A percentile compares a stretch with the other conserved stretches of the same genome.
Conservation (phyloP, 2,329 filamentous ascomycete genomes). For the Pseudogymnoascus sp. region DNA sequence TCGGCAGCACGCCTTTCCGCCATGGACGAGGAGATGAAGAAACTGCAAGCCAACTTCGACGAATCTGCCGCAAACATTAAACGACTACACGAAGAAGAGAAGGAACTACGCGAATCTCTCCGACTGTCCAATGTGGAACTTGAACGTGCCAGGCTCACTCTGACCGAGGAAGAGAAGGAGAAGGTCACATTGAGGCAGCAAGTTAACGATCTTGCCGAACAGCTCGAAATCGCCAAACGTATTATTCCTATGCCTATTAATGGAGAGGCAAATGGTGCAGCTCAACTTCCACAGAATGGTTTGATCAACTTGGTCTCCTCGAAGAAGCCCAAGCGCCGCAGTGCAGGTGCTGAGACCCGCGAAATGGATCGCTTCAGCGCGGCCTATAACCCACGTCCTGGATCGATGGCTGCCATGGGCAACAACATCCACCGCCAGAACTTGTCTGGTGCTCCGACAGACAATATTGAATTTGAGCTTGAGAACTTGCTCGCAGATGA, state of each 20-base stretch:
- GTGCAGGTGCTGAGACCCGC: slow-evolving; percentile 77
- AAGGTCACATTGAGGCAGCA: slow-evolving; percentile 81
- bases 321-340: slow-evolving; percentile 94
- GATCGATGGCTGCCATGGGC: slow-evolving; percentile 83
- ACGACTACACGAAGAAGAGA: slow-evolving; percentile 90
- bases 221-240: slow-evolving; percentile 80
- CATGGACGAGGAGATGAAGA: slow-evolving; percentile 94
- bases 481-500: slow-evolving; percentile 91
- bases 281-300: slow-evolving; percentile 56
- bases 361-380: slow-evolving; percentile 85
- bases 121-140: slow-evolving; percentile 73
- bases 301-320: slow-evolving; percentile 95
- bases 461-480: slow-evolving; percentile 91
- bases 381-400: slow-evolving; percentile 87
- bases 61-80: slow-evolving; percentile 88
- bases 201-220: slow-evolving; percentile 81
- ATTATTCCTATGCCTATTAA: slow-evolving; percentile 55
- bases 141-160: slow-evolving; percentile 68
- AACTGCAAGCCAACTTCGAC: slow-evolving; percentile 79
- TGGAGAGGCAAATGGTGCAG: slow-evolving; percentile 59
- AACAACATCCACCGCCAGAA: slow-evolving; percentile 59
- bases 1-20: slow-evolving; percentile 81
- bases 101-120: slow-evolving; percentile 73
- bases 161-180: slow-evolving; percentile 72
- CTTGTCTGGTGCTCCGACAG: slow-evolving; percentile 65